Percentiles rank a stretch among this genome's conserved stretches.
Evolutionary conservation across 257 asterid genomes (phyloP).

Genomic region (Fraxinus americana): DNA sequence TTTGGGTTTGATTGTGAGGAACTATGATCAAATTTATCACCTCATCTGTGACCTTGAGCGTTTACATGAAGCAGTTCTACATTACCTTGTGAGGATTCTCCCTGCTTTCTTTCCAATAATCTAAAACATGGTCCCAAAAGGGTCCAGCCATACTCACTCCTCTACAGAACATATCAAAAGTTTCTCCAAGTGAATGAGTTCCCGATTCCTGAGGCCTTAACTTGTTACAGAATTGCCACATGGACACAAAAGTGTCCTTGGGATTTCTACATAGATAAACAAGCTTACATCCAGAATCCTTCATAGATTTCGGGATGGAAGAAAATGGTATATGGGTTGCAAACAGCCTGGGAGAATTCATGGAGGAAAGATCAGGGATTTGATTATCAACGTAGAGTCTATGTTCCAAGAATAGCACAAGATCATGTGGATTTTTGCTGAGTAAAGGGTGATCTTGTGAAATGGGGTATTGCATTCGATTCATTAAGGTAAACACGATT

Average conservation of each 20-base stretch:
- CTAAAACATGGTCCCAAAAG: neutral
- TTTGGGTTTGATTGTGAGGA: no score
- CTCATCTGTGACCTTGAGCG: no score
- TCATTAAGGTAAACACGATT: slow-evolving; percentile 8
- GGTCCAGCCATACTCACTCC: neutral
- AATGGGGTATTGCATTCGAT: neutral
- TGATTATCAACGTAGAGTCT: neutral
- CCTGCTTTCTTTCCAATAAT: neutral
- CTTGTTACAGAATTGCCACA: slow-evolving; percentile 25
- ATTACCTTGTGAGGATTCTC: neutral
- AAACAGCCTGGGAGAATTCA: slow-evolving; percentile 5
- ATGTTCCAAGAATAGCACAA: slow-evolving; percentile 23
- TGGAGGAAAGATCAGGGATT: neutral
- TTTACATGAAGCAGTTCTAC: no score
- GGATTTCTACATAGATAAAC: slow-evolving; percentile 26
- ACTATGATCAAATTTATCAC: no score
- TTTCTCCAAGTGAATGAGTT: neutral
- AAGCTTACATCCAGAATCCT: slow-evolving; percentile 4
- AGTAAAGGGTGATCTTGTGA: slow-evolving; percentile 19
- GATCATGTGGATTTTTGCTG: slow-evolving; percentile 24
- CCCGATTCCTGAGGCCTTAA: neutral
- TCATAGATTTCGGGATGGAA: slow-evolving; percentile 12
- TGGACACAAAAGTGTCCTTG: slow-evolving; percentile 17
- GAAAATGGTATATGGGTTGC: slow-evolving; percentile 21
- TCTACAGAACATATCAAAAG: neutral